Percentiles rank a stretch among this genome's conserved stretches.
These are phyloP conservation scores for Heteromeles arbutifolia DNA, from an alignment of 306 rosid genomes.

Conservation along the genomic window DNA sequence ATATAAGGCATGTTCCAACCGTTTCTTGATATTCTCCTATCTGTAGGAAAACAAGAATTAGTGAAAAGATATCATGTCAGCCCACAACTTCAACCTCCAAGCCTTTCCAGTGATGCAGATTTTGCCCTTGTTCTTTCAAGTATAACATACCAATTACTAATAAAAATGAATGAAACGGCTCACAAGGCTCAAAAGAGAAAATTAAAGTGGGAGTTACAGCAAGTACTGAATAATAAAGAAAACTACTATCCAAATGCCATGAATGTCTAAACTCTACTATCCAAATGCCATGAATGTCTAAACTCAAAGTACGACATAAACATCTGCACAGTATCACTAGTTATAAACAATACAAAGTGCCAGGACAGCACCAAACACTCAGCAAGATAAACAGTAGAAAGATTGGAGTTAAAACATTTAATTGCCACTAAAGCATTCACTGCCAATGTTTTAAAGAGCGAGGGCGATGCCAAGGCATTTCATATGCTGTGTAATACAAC, in stretches of 20 bases:
- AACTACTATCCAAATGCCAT: not conserved
- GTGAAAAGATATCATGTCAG: not conserved
- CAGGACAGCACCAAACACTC: not conserved
- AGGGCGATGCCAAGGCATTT: not conserved
- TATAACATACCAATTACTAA: not conserved
- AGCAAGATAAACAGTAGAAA: not conserved
- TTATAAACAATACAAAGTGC: not conserved
- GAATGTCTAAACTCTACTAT: too few species aligned
- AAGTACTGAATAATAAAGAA: not conserved
- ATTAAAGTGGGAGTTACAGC: not conserved
- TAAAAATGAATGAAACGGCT: not conserved
- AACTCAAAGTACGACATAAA: not conserved
- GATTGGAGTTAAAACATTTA: not conserved
- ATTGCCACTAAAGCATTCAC: not conserved
- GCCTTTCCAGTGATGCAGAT: not conserved
- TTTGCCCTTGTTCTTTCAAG: not conserved
- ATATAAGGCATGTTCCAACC: constrained; percentile 64
- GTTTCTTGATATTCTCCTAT: constrained; percentile 74
- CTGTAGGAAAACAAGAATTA: constrained; percentile 29
- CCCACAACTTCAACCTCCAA: not conserved
- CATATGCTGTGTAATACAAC: not conserved
- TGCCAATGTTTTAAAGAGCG: not conserved
- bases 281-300: not conserved
- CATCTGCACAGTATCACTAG: not conserved
- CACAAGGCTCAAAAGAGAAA: not conserved